Evolutionary conservation across 176 grass and related monocot genomes (phyloP).

Genomic region (Coix lacrymajobi): DNA sequence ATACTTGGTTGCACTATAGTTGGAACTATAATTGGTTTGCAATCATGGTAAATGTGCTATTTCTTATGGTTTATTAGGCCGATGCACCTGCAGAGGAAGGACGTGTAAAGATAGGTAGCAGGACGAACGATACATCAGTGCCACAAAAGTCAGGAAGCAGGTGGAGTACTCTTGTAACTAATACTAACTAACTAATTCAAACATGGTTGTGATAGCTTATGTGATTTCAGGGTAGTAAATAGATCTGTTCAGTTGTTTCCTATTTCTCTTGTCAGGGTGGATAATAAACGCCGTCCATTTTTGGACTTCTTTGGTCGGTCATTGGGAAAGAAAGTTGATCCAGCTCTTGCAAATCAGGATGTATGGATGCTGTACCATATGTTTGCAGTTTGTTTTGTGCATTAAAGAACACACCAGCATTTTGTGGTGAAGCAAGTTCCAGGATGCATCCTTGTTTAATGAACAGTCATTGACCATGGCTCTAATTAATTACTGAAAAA

Average conservation of each 20-base stretch:
- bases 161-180: conserved; percentile 32
- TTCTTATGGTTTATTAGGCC: conserved; percentile 46
- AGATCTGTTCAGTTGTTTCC: not conserved
- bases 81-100: conserved; percentile 56
- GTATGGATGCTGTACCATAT: conserved; percentile 47
- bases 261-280: conserved; percentile 36
- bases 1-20: not conserved
- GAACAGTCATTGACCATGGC: not conserved
- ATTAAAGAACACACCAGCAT: not conserved
- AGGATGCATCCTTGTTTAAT: not conserved
- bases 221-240: conserved; percentile 14
- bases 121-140: conserved; percentile 22
- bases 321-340: conserved; percentile 38
- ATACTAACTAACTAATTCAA: not conserved
- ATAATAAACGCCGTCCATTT: conserved; percentile 52
- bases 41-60: conserved; percentile 7
- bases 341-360: conserved; percentile 36
- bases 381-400: not conserved
- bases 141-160: conserved; percentile 40
- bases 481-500: conserved; percentile 7
- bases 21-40: not conserved
- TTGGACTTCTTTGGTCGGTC: conserved; percentile 54
- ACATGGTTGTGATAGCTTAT: conserved; percentile 22
- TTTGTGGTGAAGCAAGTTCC: not conserved
- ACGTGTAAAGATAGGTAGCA: conserved; percentile 19